Evolutionary conservation across 345 rosid species (phyloP).

Genomic region (Pistacia atlantica): DNA sequence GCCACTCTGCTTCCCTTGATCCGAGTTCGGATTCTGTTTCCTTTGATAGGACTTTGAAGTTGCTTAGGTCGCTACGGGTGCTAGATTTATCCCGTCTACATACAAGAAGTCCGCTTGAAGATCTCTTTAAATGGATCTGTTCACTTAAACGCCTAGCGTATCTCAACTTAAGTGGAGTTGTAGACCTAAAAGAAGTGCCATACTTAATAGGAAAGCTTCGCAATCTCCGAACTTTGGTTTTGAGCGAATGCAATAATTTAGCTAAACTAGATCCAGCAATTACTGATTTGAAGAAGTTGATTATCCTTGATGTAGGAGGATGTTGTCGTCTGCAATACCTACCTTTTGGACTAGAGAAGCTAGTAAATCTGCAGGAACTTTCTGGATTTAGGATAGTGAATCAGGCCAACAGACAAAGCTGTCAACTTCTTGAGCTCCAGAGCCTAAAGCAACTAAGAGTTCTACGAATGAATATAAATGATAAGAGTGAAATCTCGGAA

Average conservation of each 20-base stretch:
- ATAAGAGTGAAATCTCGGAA: conserved; percentile 24
- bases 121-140: conserved; percentile 13
- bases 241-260: conserved; percentile 26
- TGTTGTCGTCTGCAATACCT: conserved; percentile 20
- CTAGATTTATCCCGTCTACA: conserved; percentile 27
- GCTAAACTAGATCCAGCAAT: conserved; percentile 22
- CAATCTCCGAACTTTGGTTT: conserved; percentile 32
- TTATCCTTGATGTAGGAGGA: conserved; percentile 28
- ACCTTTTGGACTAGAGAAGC: conserved; percentile 25
- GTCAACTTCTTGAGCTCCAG: too few relatives aligned
- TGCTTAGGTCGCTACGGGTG: conserved; percentile 29
- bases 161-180: conserved; percentile 35
- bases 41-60: background rate
- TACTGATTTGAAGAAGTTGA: conserved; percentile 27
- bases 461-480: conserved; percentile 26
- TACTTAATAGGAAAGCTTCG: conserved; percentile 21
- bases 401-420: too few relatives aligned
- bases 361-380: conserved; percentile 30
- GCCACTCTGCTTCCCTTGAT: background rate
- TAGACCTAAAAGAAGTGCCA: conserved; percentile 24
- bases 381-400: conserved; percentile 14
- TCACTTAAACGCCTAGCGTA: conserved; percentile 33
- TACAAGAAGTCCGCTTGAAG: background rate
- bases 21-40: background rate
- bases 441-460: conserved; percentile 24